A percentile compares a stretch with the other conserved stretches of the same genome.
These are phyloP conservation scores for Microstegium vimineum DNA, from an alignment of 176 grass and related monocot species.

Conservation along the genomic window DNA sequence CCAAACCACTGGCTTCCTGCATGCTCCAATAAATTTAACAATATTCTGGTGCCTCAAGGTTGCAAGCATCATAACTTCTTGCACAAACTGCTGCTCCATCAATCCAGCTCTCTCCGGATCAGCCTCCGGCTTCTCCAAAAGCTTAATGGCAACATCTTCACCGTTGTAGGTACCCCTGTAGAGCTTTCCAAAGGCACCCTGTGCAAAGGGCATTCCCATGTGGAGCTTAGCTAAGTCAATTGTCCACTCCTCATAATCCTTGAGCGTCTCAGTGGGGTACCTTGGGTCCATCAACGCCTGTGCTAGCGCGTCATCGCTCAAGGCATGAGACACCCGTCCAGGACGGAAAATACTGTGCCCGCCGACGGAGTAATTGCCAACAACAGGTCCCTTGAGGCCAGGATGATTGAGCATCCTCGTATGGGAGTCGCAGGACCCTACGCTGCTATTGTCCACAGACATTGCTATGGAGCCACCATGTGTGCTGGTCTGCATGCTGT, in stretches of 20 bases:
- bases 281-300: slow-evolving; percentile 71
- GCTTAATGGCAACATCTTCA: slow-evolving; percentile 75
- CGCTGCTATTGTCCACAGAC: slow-evolving; percentile 59
- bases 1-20: slow-evolving; percentile 75
- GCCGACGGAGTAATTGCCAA: slow-evolving; percentile 43
- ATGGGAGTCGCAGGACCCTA: slow-evolving; percentile 52
- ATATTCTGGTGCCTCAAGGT: slow-evolving; percentile 70
- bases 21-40: slow-evolving; percentile 70
- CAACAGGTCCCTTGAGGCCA: slow-evolving; percentile 41
- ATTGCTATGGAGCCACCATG: slow-evolving; percentile 53
- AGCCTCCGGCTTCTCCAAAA: slow-evolving; percentile 64
- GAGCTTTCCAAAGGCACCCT: slow-evolving; percentile 80
- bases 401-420: slow-evolving; percentile 65
- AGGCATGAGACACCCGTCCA: slow-evolving; percentile 59
- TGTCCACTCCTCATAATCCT: slow-evolving; percentile 77
- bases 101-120: slow-evolving; percentile 47
- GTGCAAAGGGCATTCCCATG: slow-evolving; percentile 70
- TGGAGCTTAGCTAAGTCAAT: slow-evolving; percentile 70
- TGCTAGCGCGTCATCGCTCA: slow-evolving; percentile 66
- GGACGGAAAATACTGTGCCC: slow-evolving; percentile 56
- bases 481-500: slow-evolving; percentile 66
- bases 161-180: slow-evolving; percentile 78
- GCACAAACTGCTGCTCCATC: slow-evolving; percentile 76
- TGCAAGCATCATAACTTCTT: slow-evolving; percentile 87
- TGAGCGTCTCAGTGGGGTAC: slow-evolving; percentile 55